Conservation (phyloP, 495 filamentous ascomycete species). For the Umbilicaria muhlenbergii region DNA sequence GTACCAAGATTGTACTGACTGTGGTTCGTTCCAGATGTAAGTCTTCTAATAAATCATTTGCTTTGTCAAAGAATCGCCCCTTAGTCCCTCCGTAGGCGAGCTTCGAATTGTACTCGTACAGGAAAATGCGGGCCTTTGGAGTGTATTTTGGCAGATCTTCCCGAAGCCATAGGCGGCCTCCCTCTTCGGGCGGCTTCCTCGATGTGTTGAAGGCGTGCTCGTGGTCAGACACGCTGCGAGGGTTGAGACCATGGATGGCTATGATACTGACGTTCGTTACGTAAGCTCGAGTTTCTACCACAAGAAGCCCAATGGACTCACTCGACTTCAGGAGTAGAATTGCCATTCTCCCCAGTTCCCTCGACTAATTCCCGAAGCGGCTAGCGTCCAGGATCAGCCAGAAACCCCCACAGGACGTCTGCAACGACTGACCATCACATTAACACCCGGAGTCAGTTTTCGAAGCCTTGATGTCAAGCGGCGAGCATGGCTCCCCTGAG, state of each 20-base stretch:
- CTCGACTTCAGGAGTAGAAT: too few species aligned
- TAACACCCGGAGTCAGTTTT: too few species aligned
- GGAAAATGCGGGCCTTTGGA: not conserved
- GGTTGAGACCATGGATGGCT: conserved; percentile 3
- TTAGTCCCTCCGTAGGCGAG: not conserved
- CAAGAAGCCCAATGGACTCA: too few species aligned
- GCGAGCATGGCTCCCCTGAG: too few species aligned
- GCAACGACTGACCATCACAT: too few species aligned
- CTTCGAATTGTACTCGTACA: conserved; percentile 4
- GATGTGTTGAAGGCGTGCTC: not conserved
- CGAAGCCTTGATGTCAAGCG: too few species aligned
- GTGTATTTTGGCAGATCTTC: not conserved
- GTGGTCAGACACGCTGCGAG: not conserved
- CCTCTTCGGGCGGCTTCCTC: not conserved
- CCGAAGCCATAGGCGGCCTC: conserved; percentile 2
- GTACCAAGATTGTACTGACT: not conserved
- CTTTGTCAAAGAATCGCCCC: not conserved
- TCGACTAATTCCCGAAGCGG: too few species aligned
- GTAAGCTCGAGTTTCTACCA: too few species aligned
- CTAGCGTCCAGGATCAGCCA: too few species aligned
- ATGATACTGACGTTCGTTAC: not conserved
- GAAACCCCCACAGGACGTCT: too few species aligned
- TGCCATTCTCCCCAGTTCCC: too few species aligned
- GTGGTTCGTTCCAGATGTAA: not conserved
- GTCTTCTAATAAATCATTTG: not conserved